These are phyloP conservation scores for Exophiala sideris DNA, from an alignment of 2,329 filamentous ascomycete genomes.

Conservation along the genomic window DNA sequence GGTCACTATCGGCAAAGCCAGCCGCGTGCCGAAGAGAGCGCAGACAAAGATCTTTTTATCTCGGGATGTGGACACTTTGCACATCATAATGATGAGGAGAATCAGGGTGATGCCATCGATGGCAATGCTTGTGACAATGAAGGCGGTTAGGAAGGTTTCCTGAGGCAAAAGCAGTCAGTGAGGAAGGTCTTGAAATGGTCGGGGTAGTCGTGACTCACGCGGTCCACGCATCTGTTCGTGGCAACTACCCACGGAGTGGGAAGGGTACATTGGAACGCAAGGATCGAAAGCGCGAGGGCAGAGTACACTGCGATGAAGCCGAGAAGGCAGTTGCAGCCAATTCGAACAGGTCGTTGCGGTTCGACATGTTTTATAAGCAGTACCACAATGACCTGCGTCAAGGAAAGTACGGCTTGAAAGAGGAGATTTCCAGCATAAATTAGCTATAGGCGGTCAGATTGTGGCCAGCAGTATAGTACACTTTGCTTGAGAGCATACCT, in stretches of 20 bases:
- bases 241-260: slow-evolving; percentile 16
- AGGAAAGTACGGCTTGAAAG: slow-evolving; percentile 10
- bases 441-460: neutral
- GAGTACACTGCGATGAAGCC: slow-evolving; percentile 12
- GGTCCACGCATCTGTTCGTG: slow-evolving; percentile 10
- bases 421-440: slow-evolving; percentile 15
- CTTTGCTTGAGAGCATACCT: slow-evolving; percentile 1
- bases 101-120: slow-evolving; percentile 13
- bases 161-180: neutral
- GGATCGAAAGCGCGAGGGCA: slow-evolving; percentile 2
- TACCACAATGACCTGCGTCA: slow-evolving; percentile 11
- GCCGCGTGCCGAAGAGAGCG: slow-evolving; percentile 15
- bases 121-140: slow-evolving; percentile 9
- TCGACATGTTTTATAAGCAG: slow-evolving; percentile 17
- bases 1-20: slow-evolving; percentile 11
- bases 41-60: slow-evolving; percentile 17
- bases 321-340: slow-evolving; percentile 15
- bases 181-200: neutral
- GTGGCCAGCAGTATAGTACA: neutral
- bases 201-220: slow-evolving; percentile 4
- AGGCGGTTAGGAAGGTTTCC: slow-evolving; percentile 10
- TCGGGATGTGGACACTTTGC: slow-evolving; percentile 13
- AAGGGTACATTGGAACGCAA: slow-evolving; percentile 18
- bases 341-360: slow-evolving; percentile 12
- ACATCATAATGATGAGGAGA: slow-evolving; percentile 18